Evolutionary conservation across 192 early-diverging fungal genomes (phyloP).

Genomic region (Dimargaris verticillata): DNA sequence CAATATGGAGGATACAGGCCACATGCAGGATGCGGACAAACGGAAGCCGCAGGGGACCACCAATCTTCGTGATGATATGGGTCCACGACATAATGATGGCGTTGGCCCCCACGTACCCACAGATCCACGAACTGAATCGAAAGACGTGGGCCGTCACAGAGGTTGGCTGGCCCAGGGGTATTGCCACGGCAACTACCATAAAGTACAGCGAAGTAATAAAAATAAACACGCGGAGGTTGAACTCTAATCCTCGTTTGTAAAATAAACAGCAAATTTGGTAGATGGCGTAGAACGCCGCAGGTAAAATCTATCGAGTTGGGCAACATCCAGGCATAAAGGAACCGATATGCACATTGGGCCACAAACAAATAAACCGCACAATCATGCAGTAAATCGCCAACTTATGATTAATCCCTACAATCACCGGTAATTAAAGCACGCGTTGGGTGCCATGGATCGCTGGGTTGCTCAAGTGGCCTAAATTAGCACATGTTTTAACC

Average conservation of each 20-base stretch:
- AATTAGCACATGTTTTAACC: neutral
- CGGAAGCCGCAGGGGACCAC: neutral
- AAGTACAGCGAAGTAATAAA: neutral
- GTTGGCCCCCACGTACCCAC: neutral
- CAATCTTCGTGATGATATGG: neutral
- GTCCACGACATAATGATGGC: conserved; percentile 1
- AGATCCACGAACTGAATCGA: conserved; percentile 1
- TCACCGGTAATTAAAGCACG: neutral
- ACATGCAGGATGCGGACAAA: neutral
- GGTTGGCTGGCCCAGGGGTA: conserved; percentile 1
- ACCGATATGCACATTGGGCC: neutral
- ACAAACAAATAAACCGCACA: neutral
- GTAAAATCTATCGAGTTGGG: neutral
- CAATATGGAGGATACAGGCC: neutral
- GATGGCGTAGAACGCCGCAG: conserved; percentile 4
- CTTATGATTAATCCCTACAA: neutral
- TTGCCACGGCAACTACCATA: conserved; percentile 1
- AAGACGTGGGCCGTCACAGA: neutral
- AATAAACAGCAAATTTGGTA: conserved; percentile 1
- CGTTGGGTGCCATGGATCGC: neutral
- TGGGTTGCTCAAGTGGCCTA: neutral
- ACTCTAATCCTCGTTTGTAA: neutral
- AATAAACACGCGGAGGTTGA: conserved; percentile 1
- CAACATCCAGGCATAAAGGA: neutral
- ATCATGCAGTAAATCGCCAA: neutral